Evolutionary conservation across 441 rosid genomes (phyloP), one percentile per base, ranked within the genome.

Genomic region (Capsella rubella): DNA sequence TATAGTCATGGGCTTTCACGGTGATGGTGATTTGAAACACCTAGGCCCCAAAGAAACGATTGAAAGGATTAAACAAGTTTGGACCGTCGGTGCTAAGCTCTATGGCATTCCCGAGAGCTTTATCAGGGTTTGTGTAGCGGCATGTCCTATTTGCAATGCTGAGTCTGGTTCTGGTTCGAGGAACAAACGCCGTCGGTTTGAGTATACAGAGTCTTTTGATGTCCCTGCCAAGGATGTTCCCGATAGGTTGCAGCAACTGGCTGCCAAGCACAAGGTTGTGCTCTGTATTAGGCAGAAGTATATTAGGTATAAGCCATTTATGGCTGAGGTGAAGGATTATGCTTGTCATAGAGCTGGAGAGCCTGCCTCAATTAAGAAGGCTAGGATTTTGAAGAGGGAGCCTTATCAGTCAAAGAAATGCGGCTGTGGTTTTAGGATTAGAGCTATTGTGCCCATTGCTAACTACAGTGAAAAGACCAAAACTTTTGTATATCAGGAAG

Each of bases 241-340:
- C 0, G 74, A 79, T 60, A 90, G 78, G 84, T 62, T 95, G 59
- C 99, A 95, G 83, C 98, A 95, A 64, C 79, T 95, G 80, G 99
- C 99, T 3, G 87, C 93, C 11, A 90, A 95, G 72, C 93, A 95
- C 81, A 92, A 95, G 83, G 99, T 95, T 56, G 99, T 95, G 68
- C 92, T 95, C 27, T 95, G 99, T 45, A 95, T 95, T 79, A 90
- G 99, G 81, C 98, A 92, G 82, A 95, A 95, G 83, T 95, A 95
- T 73, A 92, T 91, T 58, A 83, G 99, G 90, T 89, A 91, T 78
- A 95, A 95, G 78, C 98, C 99, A 0, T 95, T 95, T 77, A 92
- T 95, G 98, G 99, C 99, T 0, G 99, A 95, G 84, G 99, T 95
- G 56, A 95, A 92, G 84, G 99, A 95, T 84, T 95, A 95, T 81